phyloP scores from a whole-genome alignment of 352 stramenopile genomes.

The Pythium sp. region DNA sequence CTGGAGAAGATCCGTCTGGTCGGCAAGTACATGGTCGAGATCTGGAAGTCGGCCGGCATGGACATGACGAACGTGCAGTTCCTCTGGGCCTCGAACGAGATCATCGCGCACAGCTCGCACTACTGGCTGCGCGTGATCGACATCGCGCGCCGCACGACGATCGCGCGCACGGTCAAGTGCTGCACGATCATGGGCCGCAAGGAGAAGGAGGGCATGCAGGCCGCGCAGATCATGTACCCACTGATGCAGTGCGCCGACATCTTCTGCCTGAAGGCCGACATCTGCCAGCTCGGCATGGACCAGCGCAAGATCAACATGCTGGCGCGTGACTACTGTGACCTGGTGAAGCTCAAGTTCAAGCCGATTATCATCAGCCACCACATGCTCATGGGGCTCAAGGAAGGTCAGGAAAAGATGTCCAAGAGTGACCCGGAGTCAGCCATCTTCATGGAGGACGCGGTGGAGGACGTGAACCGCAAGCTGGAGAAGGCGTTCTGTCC shows the following conservation, averaged over 20 bases:
- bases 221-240: conserved; percentile 96
- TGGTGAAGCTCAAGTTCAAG: conserved; percentile 92
- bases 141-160: conserved; percentile 89
- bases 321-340: conserved; percentile 97
- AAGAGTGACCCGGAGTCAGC: conserved; percentile 98
- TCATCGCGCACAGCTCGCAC: conserved; percentile 83
- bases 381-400: conserved; percentile 99
- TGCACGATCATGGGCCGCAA: conserved; percentile 99
- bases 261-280: conserved; percentile 99
- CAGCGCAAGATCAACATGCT: conserved; percentile 99
- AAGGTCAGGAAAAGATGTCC: conserved; percentile 99
- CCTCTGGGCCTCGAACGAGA: conserved; percentile 97
- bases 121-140: conserved; percentile 96
- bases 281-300: conserved; percentile 99
- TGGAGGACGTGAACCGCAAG: conserved; percentile 95
- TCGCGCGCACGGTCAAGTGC: conserved; percentile 96
- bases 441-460: conserved; percentile 99
- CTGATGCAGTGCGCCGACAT: conserved; percentile 99
- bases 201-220: conserved; percentile 87
- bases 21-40: conserved; percentile 98
- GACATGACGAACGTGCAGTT: conserved; percentile 99
- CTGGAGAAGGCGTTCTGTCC: conserved; percentile 99
- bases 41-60: conserved; percentile 99
- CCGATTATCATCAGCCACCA: conserved; percentile 98
- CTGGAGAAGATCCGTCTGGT: conserved; percentile 96